Evolutionary conservation across 352 stramenopile species (phyloP).

Genomic region (Aphanomyces cochlioides): DNA sequence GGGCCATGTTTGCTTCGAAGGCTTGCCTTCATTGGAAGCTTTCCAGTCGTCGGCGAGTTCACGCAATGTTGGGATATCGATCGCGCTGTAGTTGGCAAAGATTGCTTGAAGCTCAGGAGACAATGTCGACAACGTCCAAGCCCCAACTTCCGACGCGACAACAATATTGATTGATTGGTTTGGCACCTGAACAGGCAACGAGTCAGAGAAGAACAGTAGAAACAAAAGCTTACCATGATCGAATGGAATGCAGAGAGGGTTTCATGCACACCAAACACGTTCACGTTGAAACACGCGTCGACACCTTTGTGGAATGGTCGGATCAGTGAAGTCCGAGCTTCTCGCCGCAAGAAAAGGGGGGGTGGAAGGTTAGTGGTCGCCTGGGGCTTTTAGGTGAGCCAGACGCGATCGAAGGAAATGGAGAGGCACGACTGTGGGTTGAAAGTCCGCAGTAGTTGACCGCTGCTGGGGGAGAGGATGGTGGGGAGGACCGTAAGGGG

Average conservation of each 20-base stretch:
- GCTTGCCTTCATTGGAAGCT: not conserved
- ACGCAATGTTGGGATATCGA: not conserved
- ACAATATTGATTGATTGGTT: not conserved
- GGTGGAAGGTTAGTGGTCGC: too few species aligned
- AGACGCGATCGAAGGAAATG: too few species aligned
- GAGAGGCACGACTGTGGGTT: too few species aligned
- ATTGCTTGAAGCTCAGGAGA: not conserved
- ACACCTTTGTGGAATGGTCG: too few species aligned
- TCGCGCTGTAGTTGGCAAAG: not conserved
- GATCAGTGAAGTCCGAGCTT: too few species aligned
- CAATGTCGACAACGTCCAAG: not conserved
- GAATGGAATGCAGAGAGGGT: slow-evolving; percentile 1
- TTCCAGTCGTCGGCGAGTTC: slow-evolving; percentile 1
- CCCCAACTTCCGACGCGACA: not conserved
- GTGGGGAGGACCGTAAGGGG: too few species aligned
- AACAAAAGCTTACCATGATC: not conserved
- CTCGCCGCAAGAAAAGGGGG: too few species aligned
- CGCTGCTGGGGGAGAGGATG: too few species aligned
- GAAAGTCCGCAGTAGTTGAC: too few species aligned
- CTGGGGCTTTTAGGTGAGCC: too few species aligned
- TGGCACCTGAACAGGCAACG: not conserved
- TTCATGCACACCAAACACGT: slow-evolving; percentile 22
- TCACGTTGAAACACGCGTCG: slow-evolving; percentile 11
- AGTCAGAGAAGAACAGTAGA: not conserved
- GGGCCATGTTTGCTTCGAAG: not conserved